Evolutionary conservation across 345 rosid genomes (phyloP).

Genomic region (Gossypium anomalum): DNA sequence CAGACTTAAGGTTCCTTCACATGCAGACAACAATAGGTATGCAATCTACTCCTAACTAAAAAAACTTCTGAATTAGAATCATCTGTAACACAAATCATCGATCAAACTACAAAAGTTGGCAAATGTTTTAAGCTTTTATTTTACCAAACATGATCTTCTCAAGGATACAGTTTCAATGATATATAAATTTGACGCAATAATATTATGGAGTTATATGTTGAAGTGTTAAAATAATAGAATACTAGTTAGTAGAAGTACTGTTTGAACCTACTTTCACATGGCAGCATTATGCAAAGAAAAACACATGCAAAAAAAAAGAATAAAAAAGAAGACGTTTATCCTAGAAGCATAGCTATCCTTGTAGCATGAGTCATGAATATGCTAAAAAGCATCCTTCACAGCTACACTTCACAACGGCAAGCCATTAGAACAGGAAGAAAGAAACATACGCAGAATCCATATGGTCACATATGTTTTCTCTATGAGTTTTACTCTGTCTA

Average conservation of each 20-base stretch:
- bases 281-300: constrained; percentile 16
- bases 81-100: neutral
- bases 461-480: neutral
- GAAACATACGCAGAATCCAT: neutral
- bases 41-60: constrained; percentile 4
- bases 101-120: neutral
- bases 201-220: neutral
- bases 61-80: neutral
- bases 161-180: neutral
- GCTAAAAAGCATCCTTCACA: neutral
- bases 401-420: neutral
- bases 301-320: constrained; percentile 23
- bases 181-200: neutral
- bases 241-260: constrained; percentile 19
- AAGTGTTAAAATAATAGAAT: constrained; percentile 11
- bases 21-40: neutral
- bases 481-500: constrained; percentile 25
- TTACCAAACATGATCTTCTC: neutral
- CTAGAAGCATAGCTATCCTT: neutral
- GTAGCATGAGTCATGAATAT: neutral
- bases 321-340: constrained; percentile 8
- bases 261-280: constrained; percentile 13
- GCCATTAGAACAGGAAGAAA: neutral
- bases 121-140: constrained; percentile 6
- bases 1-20: constrained; percentile 12